Conservation (phyloP, 129 eudicot species). For the Pittosporum tobira region DNA sequence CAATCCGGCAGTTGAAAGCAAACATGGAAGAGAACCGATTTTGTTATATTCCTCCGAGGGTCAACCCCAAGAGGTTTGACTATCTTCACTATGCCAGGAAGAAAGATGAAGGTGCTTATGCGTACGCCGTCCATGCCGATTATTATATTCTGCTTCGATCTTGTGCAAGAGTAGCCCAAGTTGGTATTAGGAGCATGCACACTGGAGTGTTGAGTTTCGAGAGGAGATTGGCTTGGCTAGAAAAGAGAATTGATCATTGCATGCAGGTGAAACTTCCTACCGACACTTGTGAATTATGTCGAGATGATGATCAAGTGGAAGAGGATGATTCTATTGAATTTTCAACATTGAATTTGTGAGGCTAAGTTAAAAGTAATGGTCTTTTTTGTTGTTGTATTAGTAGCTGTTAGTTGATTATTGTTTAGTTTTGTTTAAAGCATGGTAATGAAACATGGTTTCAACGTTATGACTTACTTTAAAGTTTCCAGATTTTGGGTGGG, state of each 20-base stretch:
- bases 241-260: slow-evolving; percentile 40
- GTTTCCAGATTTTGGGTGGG: too few relatives aligned
- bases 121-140: slow-evolving; percentile 68
- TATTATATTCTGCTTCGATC: slow-evolving; percentile 66
- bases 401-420: too few relatives aligned
- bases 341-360: slow-evolving; percentile 6
- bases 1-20: slow-evolving; percentile 33
- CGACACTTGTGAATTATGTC: slow-evolving; percentile 28
- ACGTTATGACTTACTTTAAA: too few relatives aligned
- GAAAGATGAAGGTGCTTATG: slow-evolving; percentile 36
- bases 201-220: slow-evolving; percentile 51
- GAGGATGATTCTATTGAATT: slow-evolving; percentile 19
- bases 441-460: too few relatives aligned
- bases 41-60: slow-evolving; percentile 59
- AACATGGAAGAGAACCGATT: slow-evolving; percentile 75
- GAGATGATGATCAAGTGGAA: slow-evolving; percentile 21
- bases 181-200: slow-evolving; percentile 60
- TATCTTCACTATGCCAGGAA: slow-evolving; percentile 50
- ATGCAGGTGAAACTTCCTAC: slow-evolving; percentile 22
- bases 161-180: slow-evolving; percentile 67
- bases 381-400: too few relatives aligned
- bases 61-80: slow-evolving; percentile 25
- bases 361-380: neutral
- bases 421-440: too few relatives aligned
- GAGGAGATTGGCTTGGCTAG: slow-evolving; percentile 54